phyloP scores from a whole-genome alignment of 2,329 filamentous ascomycete species.

The Myriosclerotinia scirpicola region DNA sequence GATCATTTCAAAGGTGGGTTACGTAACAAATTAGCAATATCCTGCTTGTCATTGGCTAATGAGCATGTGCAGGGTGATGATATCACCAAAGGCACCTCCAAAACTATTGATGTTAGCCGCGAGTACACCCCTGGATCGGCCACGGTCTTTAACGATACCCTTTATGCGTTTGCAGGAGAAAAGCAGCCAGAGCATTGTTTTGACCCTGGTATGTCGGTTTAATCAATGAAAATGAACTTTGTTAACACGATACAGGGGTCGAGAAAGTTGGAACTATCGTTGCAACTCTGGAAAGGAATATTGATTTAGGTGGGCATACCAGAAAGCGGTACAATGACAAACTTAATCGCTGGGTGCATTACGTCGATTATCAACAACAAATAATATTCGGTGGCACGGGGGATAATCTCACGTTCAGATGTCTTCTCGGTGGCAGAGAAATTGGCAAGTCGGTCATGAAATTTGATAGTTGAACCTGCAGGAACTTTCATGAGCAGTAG shows the following conservation, averaged over 20 bases:
- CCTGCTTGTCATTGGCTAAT: no score
- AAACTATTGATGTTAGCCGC: neutral
- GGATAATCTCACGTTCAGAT: slow-evolving; percentile 24
- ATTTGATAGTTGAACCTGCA: slow-evolving; percentile 12
- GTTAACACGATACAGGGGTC: slow-evolving; percentile 19
- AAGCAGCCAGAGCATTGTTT: slow-evolving; percentile 22
- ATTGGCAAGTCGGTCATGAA: slow-evolving; percentile 22
- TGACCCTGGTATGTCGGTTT: slow-evolving; percentile 16
- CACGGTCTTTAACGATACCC: neutral
- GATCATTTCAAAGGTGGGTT: no score
- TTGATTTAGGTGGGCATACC: neutral
- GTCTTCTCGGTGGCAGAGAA: slow-evolving; percentile 19
- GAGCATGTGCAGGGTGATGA: no score
- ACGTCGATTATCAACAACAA: neutral
- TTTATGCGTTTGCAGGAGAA: slow-evolving; percentile 16
- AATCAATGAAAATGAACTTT: neutral
- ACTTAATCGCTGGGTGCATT: neutral
- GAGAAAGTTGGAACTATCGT: slow-evolving; percentile 18
- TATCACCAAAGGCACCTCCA: no score
- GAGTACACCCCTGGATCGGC: slow-evolving; percentile 5
- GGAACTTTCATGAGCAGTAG: neutral
- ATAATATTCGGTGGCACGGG: slow-evolving; percentile 27
- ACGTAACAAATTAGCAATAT: no score
- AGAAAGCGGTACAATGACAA: neutral
- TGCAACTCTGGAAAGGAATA: neutral